Evolutionary conservation across 371 early-diverging fungal species (phyloP), one percentile per base, ranked within the genome.

Genomic region (Chytridiales sp.): DNA sequence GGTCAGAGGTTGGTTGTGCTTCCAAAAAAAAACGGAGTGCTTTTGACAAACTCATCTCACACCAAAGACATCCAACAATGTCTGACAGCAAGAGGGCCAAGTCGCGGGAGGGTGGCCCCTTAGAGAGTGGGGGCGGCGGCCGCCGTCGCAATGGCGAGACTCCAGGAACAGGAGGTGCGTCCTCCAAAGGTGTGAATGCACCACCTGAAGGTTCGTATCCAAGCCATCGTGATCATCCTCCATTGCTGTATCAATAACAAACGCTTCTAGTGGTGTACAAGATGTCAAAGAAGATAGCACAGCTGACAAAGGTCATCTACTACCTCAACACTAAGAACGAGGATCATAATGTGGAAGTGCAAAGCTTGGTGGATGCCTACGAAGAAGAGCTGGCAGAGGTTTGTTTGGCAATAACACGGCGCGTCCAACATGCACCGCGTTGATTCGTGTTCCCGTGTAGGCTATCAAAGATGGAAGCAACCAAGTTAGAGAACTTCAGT

Each of bases 251-350:
- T 44, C 22, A 21, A 8, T 22, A 44, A 8, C 22, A 13, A 22
- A 8, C 21, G n/a, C 44, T 44, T 8, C 44, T 24, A 66, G 67
- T 74, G 35, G 64, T 75, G 17, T 81, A 66, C 67, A 80, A 76
- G 47, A 71, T 82, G 72, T 76, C 69, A 29, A 82, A 82, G 56
- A 82, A 82, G 66, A 76, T 82, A 43, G 81, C 82, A 19, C 82
- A 82, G 55, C 65, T 82, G 21, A 82, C 82, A 0, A 79, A 78
- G 52, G 82, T 82, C 47, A 74, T 82, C 34, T 82, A 81, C 70
- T 76, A 68, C 43, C 74, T 82, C 53, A 81, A 82, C 59, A 74
- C 76, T 19, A 79, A 80, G 47, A 71, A 79, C 54, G 82, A 82
- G 58, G 79, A 80, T 53, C 75, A 77, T 59, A 47, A 56, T 4